Evolutionary conservation across 306 rosid genomes (phyloP), one percentile per base, ranked within the genome.

Genomic region (Comarum palustre): DNA sequence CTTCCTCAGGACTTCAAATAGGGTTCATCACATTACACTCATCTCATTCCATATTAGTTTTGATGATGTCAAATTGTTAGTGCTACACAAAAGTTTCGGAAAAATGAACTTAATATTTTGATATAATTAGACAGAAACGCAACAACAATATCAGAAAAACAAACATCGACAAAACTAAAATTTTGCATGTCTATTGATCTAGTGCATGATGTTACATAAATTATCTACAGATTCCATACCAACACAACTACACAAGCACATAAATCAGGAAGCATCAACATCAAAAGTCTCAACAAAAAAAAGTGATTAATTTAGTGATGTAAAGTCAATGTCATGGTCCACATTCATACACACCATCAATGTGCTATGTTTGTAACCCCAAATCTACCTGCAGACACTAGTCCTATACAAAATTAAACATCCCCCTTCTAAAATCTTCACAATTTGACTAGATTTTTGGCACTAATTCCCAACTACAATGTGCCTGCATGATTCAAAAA

Each of bases 311-410:
- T 2, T 27, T 62, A 79, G 71, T 29, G 65, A 36, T 50, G 36
- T 64, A 38, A 48, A 79, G 69, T 32, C 54, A 38, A 48, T 59
- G 59, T n/a, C 71, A 72, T 46, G 69, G 82, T 61, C 27, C 78
- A 71, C 57, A 11, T 24, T 8, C 25, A 59, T 29, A 13, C 65
- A 14, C 4, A 9, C 12, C 64, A 59, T 12, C 36, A 22, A 25
- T 13, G 27, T n/a, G 58, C 61, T 22, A 22, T 54, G 61, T 22
- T 22, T 22, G 3, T 54, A 10, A 22, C 61, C 31, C 61, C 13
- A 4, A 11, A 11, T 24, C 61, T 4, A 22, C 2, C 17, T 11
- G 4, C 32, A 55, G 17, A 59, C 39, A 20, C 59, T 7, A 7
- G 1, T 0, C 59, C 25, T 10, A 41, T 15, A 41, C 12, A 39